Base-by-base conservation (phyloP, 1,284 basidiomycete species). In the Trichosporon coremiiforme region DNA sequence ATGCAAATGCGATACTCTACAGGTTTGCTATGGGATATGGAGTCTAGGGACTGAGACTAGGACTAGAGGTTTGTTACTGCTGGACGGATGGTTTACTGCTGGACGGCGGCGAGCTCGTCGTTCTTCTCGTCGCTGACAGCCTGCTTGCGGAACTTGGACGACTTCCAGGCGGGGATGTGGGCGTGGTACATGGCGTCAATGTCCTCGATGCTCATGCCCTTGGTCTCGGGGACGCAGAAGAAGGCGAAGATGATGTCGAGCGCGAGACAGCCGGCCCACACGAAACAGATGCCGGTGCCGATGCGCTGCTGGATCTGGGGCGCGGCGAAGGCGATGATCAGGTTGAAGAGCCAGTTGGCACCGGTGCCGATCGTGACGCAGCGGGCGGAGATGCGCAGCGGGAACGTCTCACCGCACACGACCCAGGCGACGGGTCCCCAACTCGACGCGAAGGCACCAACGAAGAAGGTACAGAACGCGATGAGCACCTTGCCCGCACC, bases 401-500 rank as follows among this genome's bases (percentile, higher is more conserved):
- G 83, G 83, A 85, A 85, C 53, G 84, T 81, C 74, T 85, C 85
- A 65, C 82, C 83, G 71, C 76, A 77, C 45, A 81, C 79, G 68
- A 82, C 81, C 81, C 78, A 79, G 36, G 78, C 83, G 60, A 85
- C 81, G 3, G 85, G 84, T 35, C 84, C 85, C 82, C 84, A 85
- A 64, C 82, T 82, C 13, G 81, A 74, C 10, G 85, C 85, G 75
- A 86, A 86, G 31, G 79, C 80, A 31, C 83, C 84, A 71, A 86
- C 79, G 78, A 86, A 86, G 75, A 86, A 72, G 78, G 84, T 85
- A 53, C 81, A 83, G 76, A 86, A 85, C 45, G 84, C 84, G 75
- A 87, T 84, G 67, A 85, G 78, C 20, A 84, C 79, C 74, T 85
- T 82, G 69, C 85, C 85, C 31, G 83, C 83, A 41, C 78, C 66